phyloP scores from a whole-genome alignment of 305 asterid species.

The Withania somnifera region DNA sequence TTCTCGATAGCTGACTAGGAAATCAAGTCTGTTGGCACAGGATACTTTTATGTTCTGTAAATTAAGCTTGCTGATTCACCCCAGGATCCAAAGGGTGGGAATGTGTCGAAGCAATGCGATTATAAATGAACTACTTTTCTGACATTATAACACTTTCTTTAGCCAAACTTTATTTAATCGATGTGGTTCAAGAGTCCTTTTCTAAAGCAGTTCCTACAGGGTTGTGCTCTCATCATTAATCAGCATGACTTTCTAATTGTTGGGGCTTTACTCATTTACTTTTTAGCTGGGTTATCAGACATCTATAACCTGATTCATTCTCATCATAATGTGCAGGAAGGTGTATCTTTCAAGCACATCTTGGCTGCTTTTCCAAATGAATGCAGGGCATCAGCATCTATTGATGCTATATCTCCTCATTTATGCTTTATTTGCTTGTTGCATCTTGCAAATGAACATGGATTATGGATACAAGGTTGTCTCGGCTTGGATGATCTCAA shows the following conservation, averaged over 20 bases:
- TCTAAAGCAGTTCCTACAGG: neutral
- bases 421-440: slow-evolving; percentile 20
- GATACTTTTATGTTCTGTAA: no score
- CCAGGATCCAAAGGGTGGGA: neutral
- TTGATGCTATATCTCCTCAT: slow-evolving; percentile 16
- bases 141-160: neutral
- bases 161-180: neutral
- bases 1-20: neutral
- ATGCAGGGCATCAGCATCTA: slow-evolving; percentile 7
- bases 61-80: no score
- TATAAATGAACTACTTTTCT: neutral
- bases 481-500: slow-evolving; percentile 9
- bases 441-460: slow-evolving; percentile 21
- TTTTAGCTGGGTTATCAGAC: neutral
- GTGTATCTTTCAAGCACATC: slow-evolving; percentile 8
- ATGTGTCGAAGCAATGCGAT: neutral
- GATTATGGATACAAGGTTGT: slow-evolving; percentile 6
- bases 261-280: neutral
- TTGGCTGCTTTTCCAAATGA: slow-evolving; percentile 12
- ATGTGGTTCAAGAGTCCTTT: neutral
- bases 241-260: neutral
- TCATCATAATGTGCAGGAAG: neutral
- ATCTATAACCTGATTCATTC: neutral
- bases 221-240: neutral
- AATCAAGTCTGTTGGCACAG: neutral